Evolutionary conservation across 805 yeast species (phyloP).

Genomic region (Isabelozyma pseudorhagii): DNA sequence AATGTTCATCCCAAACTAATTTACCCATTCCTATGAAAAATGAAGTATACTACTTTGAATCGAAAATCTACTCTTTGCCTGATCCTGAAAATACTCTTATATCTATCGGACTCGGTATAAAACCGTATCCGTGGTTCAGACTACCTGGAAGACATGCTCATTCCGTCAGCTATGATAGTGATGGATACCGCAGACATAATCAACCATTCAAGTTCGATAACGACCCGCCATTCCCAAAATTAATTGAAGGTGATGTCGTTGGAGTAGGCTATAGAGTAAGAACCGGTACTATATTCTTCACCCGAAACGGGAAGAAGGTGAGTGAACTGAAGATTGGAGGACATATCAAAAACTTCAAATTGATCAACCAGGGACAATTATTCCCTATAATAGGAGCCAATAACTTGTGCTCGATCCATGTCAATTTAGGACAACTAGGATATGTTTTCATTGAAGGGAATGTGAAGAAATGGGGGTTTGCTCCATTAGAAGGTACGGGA

Average conservation of each 20-base stretch:
- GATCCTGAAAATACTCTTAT: slow-evolving; percentile 53
- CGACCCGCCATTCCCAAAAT: slow-evolving; percentile 54
- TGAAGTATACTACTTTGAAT: slow-evolving; percentile 86
- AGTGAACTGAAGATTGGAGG: slow-evolving; percentile 81
- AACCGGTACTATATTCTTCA: slow-evolving; percentile 85
- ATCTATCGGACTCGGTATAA: slow-evolving; percentile 76
- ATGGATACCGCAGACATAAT: slow-evolving; percentile 75
- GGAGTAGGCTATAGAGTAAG: slow-evolving; percentile 87
- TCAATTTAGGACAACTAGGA: slow-evolving; percentile 85
- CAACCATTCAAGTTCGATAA: slow-evolving; percentile 59
- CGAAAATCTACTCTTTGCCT: slow-evolving; percentile 72
- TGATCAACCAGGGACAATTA: slow-evolving; percentile 50
- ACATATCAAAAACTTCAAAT: slow-evolving; percentile 67
- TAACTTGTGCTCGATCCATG: slow-evolving; percentile 78
- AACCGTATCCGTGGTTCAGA: slow-evolving; percentile 91
- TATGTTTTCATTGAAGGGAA: slow-evolving; percentile 89
- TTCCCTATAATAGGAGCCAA: slow-evolving; percentile 91
- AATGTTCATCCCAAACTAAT: slow-evolving; percentile 72
- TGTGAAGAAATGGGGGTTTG: slow-evolving; percentile 93
- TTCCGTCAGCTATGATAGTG: slow-evolving; percentile 84
- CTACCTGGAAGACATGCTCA: slow-evolving; percentile 88
- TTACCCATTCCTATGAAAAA: slow-evolving; percentile 80
- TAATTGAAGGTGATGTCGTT: slow-evolving; percentile 83
- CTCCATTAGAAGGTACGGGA: slow-evolving; percentile 82
- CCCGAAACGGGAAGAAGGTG: slow-evolving; percentile 89